Evolutionary conservation across 441 rosid genomes (phyloP), one percentile per base, ranked within the genome.

Genomic region (Metrosideros polymorpha): DNA sequence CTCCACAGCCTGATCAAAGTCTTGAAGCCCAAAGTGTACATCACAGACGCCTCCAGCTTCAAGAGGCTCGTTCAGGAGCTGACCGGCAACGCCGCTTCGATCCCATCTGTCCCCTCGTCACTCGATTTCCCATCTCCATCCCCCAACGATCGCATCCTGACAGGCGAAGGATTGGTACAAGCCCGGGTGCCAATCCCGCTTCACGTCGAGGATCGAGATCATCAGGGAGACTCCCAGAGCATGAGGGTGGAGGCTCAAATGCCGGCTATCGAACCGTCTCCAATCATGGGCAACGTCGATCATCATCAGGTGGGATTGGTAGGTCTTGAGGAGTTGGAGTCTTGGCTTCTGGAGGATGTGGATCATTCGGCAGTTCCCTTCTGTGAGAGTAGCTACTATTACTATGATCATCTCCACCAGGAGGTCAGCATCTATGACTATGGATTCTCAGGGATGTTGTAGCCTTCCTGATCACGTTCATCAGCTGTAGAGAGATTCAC

Each of bases 1-100:
- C 15, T 47, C 45, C 47, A 71, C 17, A 45, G 77, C 84, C 82
- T 27, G 59, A 55, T 56, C 59, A 77, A 61, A 32, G 84, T 77
- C 49, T 50, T 87, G 50, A 86, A 76, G 9, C 89, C 89, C 29
- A 87, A 45, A 61, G 89, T 87, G 18, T 87, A 84, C 84, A 87
- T 87, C 89, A 87, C 84, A 2, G 86, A 87, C 32, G 45, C 86
- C 76, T 77, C 86, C 32, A 79, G 59, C 79, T 87, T 87, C 89
- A 87, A 87, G 79, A 42, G 77, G 32, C 82, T 84, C 1, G 86
- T 87, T 59, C 89, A 87, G 83, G 59, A 87, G 71, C 85, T 87
- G 45, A 87, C 89, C 17, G 89, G 89, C 29, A 77, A 87, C 19
- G 86, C n/a, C 5, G 0, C 49, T 27, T 39, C 19, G 0, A 53